Base-by-base conservation (phyloP, 495 filamentous ascomycete species). In the Penicillium salamii region DNA sequence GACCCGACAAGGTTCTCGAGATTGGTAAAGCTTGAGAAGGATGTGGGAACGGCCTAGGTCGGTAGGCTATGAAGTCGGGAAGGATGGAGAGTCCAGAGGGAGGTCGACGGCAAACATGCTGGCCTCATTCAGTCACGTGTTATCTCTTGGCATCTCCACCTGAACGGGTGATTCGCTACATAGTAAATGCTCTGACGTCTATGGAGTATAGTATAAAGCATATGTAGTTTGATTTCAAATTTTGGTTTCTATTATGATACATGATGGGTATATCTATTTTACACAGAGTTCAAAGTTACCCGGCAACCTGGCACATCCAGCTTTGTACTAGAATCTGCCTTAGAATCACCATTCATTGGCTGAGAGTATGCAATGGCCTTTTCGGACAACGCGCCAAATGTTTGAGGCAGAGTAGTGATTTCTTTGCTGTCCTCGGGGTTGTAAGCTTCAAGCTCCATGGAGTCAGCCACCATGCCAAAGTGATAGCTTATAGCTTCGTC, bases 381-480 rank as follows among this genome's bases (percentile, higher is more conserved):
- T 41, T 78, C 76, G 7, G 76, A 78, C 31, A 78, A 49, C 34
- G 74, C 74, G 2, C 77, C 76, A 52, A 81, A 80, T 15, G 62
- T 58, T 42, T 65, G 62, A 23, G 62, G 59, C 5, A 69, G 26
- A 15, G 59, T 49, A 3, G 50, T 33, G 23, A 77, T 29, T 26
- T 57, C 52, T 18, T 56, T 63, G 44, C 49, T 50, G 31, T 41
- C 49, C 31, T 15, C 46, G 31, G n/a, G 38, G 12, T 19, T 29
- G 35, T 43, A 57, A 42, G 18, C 33, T 29, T 50, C 28, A 4
- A 34, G 14, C 35, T 43, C 45, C 23, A 67, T 69, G 7, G 52
- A 38, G 31, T 65, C 58, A 26, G 62, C 41, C 15, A 65, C 58
- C 23, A 74, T 57, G 15, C 70, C 70, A 48, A 71, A 71, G 23